A percentile compares a stretch with the other conserved stretches of the same genome.
Conservation (phyloP, 2,329 filamentous ascomycete genomes). For the Verticillium nubilum region DNA sequence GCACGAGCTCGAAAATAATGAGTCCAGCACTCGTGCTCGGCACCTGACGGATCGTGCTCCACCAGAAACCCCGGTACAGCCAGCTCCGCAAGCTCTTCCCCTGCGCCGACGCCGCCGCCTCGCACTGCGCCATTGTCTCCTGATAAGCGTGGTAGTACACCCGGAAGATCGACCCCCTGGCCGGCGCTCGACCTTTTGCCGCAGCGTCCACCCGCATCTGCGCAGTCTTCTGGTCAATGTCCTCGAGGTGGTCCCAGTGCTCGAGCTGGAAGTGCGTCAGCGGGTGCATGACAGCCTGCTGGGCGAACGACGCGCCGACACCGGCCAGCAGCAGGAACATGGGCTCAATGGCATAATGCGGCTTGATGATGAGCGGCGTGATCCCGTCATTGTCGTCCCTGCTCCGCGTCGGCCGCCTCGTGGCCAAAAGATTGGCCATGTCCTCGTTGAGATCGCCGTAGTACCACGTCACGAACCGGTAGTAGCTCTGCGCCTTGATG, state of each 20-base stretch:
- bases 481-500: conserved; percentile 69
- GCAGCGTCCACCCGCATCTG: conserved; percentile 30
- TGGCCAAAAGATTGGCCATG: conserved; percentile 42
- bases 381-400: conserved; percentile 15
- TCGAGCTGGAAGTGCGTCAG: conserved; percentile 65
- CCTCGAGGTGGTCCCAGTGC: conserved; percentile 68
- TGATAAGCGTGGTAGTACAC: conserved; percentile 68
- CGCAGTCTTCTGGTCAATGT: conserved; percentile 58
- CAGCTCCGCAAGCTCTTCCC: conserved; percentile 54
- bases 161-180: conserved; percentile 46
- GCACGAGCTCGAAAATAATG: conserved; percentile 73
- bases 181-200: conserved; percentile 20
- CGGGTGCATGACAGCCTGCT: conserved; percentile 67
- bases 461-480: conserved; percentile 64
- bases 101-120: conserved; percentile 48
- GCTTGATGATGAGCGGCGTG: conserved; percentile 52
- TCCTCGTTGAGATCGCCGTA: conserved; percentile 56
- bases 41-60: conserved; percentile 66
- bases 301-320: conserved; percentile 60
- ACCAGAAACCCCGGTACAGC: conserved; percentile 68
- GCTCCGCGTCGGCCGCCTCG: conserved; percentile 31
- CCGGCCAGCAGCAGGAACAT: conserved; percentile 66
- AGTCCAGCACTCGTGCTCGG: conserved; percentile 72
- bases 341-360: conserved; percentile 72
- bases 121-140: conserved; percentile 59